Conservation (phyloP, 768 basidiomycete genomes). For the Mycena epipterygia region DNA sequence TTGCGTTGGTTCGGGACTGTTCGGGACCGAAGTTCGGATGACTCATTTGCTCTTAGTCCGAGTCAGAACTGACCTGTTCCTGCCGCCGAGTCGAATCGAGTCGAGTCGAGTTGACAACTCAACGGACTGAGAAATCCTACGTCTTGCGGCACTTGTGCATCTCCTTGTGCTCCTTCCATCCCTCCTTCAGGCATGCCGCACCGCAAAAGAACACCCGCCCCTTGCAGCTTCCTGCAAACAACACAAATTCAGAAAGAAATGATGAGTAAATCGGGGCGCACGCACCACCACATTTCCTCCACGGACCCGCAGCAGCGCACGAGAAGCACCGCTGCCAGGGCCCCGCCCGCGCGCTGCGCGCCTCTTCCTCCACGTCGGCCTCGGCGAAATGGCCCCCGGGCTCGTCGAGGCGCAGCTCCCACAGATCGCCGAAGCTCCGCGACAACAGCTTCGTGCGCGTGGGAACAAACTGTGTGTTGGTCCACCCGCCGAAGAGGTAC, state of each 20-base stretch:
- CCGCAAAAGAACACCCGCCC: conserved; percentile 10
- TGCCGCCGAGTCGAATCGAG: no score
- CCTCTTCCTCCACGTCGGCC: conserved; percentile 53
- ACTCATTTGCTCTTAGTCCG: no score
- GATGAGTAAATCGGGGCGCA: background rate
- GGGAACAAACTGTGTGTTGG: conserved; percentile 54
- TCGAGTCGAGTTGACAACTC: no score
- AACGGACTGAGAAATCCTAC: no score
- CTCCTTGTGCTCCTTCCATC: conserved; percentile 11
- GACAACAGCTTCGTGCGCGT: conserved; percentile 40
- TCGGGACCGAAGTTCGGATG: no score
- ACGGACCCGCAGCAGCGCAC: conserved; percentile 52
- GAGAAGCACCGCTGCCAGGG: conserved; percentile 58
- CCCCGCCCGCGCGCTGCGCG: conserved; percentile 50
- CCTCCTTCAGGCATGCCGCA: background rate
- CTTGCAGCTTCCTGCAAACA: background rate
- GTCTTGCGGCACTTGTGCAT: conserved; percentile 4
- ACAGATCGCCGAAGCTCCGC: conserved; percentile 53
- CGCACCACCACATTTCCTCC: conserved; percentile 58
- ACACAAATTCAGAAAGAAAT: background rate
- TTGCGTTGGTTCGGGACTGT: no score
- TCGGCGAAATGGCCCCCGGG: conserved; percentile 52
- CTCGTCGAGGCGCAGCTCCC: conserved; percentile 50
- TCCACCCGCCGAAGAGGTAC: conserved; percentile 57
- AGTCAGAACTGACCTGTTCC: no score